A percentile compares a stretch with the other conserved stretches of the same genome.
phyloP scores from a whole-genome alignment of 2,329 filamentous ascomycete species.

The Xylariomycetidae sp. region DNA sequence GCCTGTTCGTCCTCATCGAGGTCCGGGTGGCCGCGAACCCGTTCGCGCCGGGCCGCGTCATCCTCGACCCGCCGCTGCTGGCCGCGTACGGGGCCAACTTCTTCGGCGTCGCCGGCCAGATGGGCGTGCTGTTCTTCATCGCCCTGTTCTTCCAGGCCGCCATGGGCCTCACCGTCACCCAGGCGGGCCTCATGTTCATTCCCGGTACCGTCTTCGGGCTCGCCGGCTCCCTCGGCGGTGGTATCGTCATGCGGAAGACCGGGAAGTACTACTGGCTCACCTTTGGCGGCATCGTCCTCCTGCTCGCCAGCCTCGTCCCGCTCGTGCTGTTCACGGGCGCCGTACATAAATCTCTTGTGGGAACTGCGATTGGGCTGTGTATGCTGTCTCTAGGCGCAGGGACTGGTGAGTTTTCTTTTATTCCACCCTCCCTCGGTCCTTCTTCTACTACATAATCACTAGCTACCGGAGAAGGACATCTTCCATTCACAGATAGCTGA shows the following conservation, averaged over 20 bases:
- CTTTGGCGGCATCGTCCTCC: constrained; percentile 46
- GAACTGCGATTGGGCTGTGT: constrained; percentile 54
- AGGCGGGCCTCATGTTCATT: constrained; percentile 61
- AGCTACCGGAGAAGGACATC: no score
- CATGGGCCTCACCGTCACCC: constrained; percentile 57
- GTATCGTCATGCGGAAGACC: constrained; percentile 63
- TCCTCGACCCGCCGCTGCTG: constrained; percentile 62
- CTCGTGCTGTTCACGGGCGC: constrained; percentile 55
- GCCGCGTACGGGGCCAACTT: constrained; percentile 69
- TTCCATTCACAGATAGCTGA: background rate
- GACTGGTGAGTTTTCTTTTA: constrained; percentile 24
- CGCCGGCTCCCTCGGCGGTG: constrained; percentile 58
- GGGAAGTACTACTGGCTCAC: constrained; percentile 70
- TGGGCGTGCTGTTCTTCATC: constrained; percentile 64
- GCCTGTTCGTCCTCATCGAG: constrained; percentile 66
- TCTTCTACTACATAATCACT: no score
- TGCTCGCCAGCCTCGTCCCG: constrained; percentile 50
- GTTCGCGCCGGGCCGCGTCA: constrained; percentile 70
- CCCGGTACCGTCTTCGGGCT: constrained; percentile 62
- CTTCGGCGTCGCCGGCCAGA: constrained; percentile 58
- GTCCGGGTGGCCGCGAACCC: constrained; percentile 63
- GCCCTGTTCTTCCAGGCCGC: constrained; percentile 75
- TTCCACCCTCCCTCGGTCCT: no score
- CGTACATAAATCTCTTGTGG: constrained; percentile 40
- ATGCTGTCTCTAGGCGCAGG: constrained; percentile 39